Evolutionary conservation across 2,329 filamentous ascomycete species (phyloP), one percentile per base, ranked within the genome.

Genomic region (Trichoderma pleuroti): DNA sequence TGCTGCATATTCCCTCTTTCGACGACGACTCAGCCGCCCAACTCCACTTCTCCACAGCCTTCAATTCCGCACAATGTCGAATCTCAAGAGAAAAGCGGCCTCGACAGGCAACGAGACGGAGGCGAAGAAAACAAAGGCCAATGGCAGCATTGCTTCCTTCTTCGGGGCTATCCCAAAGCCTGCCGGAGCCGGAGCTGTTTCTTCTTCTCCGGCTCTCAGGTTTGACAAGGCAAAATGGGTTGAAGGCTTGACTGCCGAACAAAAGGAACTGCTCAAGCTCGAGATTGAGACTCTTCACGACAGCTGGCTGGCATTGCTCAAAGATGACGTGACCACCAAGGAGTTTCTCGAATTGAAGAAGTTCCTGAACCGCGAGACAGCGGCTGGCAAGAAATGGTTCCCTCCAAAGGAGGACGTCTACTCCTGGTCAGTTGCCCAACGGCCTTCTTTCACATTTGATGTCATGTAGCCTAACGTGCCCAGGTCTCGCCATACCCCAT

Each of bases 191-290:
- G 12, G 26, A 69, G 52, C 64, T 34, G 7, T 36, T 52, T 66
- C 78, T 18, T 75, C 79, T 39, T 72, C 80, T 5, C 74, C 82
- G 39, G 76, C 81, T 6, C 73, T 79, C 70, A 92, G 88, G 74
- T 98, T 98, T 79, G 87, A 98, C 84, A 98, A 97, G 84, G 88
- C 89, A 59, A 93, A 92, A 81, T 99, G 96, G 96, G 86, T 94
- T n/a, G 88, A 88, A 24, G 87, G 88, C 70, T 85, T 99, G 73
- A 94, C 88, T 0, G 81, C 87, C 0, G 96, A 99, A 82, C 93
- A 98, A 81, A 93, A 89, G 78, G 86, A 91, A 66, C 85, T 98
- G 60, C 86, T 99, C 62, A 86, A 92, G 77, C 86, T 99, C 52
- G 96, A 99, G 83, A 97, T 99, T 75, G 90, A 97, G 57, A 98